Conservation (phyloP, 176 grass and related monocot genomes). For the Tillandsia fasciculata region DNA sequence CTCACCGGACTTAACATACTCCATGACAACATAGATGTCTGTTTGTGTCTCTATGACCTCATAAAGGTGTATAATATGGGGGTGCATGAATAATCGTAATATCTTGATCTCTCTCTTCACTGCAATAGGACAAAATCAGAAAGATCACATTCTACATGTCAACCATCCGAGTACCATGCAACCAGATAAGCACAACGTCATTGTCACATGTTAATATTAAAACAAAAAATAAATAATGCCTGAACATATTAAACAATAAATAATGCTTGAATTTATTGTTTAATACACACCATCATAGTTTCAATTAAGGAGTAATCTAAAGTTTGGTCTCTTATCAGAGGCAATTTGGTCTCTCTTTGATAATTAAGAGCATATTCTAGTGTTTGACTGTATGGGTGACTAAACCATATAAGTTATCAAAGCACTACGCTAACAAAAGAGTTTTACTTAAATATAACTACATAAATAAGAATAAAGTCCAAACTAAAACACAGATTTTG, state of each 20-base stretch:
- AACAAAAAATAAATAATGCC: neutral
- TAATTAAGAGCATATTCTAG: neutral
- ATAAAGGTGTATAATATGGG: constrained; percentile 72
- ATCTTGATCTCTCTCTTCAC: constrained; percentile 73
- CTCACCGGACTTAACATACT: constrained; percentile 63
- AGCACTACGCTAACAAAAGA: neutral
- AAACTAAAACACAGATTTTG: neutral
- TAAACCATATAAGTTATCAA: neutral
- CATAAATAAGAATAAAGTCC: neutral
- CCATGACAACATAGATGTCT: constrained; percentile 60
- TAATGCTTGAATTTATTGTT: too few relatives aligned
- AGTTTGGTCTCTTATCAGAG: too few relatives aligned
- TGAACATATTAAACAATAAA: neutral
- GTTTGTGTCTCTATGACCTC: constrained; percentile 56
- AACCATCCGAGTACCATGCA: neutral
- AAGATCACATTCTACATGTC: neutral
- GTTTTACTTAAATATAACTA: neutral
- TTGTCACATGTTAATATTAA: neutral
- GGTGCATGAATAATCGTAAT: constrained; percentile 63
- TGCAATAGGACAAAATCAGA: constrained; percentile 11
- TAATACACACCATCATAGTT: too few relatives aligned
- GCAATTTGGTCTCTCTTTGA: too few relatives aligned
- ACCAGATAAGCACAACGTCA: too few relatives aligned
- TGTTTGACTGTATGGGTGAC: neutral
- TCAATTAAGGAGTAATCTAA: too few relatives aligned